phyloP scores from a whole-genome alignment of 768 basidiomycete species.

The Collybia nuda region DNA sequence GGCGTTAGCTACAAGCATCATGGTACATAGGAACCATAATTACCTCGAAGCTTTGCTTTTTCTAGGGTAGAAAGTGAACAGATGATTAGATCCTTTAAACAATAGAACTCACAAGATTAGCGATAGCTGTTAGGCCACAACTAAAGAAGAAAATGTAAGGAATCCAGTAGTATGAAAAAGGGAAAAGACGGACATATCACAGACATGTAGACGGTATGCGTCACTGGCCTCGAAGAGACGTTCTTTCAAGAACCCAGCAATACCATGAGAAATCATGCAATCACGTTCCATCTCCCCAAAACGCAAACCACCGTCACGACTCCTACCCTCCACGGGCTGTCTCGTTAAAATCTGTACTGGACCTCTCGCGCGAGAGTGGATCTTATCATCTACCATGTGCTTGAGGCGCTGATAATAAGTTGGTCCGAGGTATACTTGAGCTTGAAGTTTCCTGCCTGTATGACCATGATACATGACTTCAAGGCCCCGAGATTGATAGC shows the following conservation, averaged over 20 bases:
- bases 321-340: constrained; percentile 98
- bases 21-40: constrained; percentile 2
- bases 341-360: constrained; percentile 97
- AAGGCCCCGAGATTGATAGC: constrained; percentile 95
- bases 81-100: background rate
- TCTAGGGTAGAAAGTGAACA: constrained; percentile 37
- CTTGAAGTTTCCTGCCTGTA: constrained; percentile 96
- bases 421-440: constrained; percentile 97
- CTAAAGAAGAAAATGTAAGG: constrained; percentile 35
- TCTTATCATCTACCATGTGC: constrained; percentile 99
- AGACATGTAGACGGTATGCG: constrained; percentile 92
- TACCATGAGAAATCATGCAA: constrained; percentile 99
- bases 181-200: constrained; percentile 77
- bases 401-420: constrained; percentile 99
- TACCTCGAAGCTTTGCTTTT: constrained; percentile 97
- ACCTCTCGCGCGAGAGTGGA: constrained; percentile 95
- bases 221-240: constrained; percentile 92
- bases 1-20: background rate
- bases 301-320: constrained; percentile 96
- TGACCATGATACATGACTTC: constrained; percentile 99
- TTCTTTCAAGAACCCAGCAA: constrained; percentile 97
- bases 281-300: constrained; percentile 99
- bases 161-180: background rate
- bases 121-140: constrained; percentile 95
- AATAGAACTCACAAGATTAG: constrained; percentile 74